Conservation (phyloP, 139 green algal species). For the Mesotaenium endlicherianum region DNA sequence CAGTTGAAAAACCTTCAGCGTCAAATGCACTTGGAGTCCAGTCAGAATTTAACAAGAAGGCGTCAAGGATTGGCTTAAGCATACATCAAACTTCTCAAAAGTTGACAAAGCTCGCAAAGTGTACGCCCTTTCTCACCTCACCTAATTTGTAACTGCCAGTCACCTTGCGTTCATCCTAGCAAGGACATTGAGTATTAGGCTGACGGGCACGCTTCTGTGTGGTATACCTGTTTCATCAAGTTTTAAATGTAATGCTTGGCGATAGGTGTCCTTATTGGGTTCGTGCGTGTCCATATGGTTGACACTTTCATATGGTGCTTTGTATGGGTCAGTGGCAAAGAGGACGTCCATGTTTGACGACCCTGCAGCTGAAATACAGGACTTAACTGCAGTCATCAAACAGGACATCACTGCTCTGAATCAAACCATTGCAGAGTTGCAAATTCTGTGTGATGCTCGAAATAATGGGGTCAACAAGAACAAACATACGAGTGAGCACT, state of each 20-base stretch:
- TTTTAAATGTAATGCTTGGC: background rate
- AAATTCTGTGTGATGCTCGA: constrained; percentile 57
- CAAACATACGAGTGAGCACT: constrained; percentile 82
- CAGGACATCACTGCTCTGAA: constrained; percentile 78
- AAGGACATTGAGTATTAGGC: background rate
- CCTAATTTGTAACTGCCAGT: background rate
- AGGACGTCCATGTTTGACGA: constrained; percentile 97
- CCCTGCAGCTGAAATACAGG: constrained; percentile 85
- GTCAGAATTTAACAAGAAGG: constrained; percentile 79
- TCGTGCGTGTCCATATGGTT: background rate
- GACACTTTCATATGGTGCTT: background rate
- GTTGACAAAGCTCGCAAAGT: constrained; percentile 83
- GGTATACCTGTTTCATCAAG: no score
- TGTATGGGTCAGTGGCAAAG: constrained; percentile 76
- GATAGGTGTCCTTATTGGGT: background rate
- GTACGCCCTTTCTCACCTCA: background rate
- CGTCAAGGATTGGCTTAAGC: constrained; percentile 79
- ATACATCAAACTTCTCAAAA: constrained; percentile 93
- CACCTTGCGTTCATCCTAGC: background rate
- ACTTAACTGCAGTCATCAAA: constrained; percentile 89
- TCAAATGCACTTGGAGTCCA: constrained; percentile 5
- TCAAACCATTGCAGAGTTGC: constrained; percentile 74
- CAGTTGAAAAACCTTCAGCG: constrained; percentile 1
- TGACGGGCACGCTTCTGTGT: no score
- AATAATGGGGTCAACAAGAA: background rate